phyloP scores from a whole-genome alignment of 2,329 filamentous ascomycete species.

The Tothia fuscella region DNA sequence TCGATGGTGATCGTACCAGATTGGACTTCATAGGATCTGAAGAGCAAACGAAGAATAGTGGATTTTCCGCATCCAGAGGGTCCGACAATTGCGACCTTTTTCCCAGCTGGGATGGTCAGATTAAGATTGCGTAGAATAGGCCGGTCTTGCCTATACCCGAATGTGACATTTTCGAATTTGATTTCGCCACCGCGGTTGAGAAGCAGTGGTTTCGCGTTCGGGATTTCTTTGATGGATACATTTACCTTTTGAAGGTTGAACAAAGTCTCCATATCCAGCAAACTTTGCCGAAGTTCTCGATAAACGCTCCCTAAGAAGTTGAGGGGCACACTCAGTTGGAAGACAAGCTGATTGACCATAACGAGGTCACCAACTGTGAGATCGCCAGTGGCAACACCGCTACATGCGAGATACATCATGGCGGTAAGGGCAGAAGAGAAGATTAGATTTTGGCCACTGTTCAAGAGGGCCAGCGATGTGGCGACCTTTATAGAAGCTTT shows the following conservation, averaged over 20 bases:
- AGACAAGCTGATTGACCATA: conserved; percentile 98
- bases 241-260: conserved; percentile 98
- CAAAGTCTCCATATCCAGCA: conserved; percentile 96
- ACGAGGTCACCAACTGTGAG: conserved; percentile 92
- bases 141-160: conserved; percentile 78
- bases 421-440: conserved; percentile 86
- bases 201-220: conserved; percentile 59
- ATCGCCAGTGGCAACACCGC: conserved; percentile 69
- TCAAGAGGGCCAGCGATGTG: conserved; percentile 83
- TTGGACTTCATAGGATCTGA: conserved; percentile 89
- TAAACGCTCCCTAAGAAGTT: conserved; percentile 99
- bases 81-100: conserved; percentile 92
- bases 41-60: conserved; percentile 78
- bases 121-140: conserved; percentile 77
- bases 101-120: conserved; percentile 84
- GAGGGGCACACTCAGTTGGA: conserved; percentile 89
- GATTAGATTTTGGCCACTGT: conserved; percentile 92
- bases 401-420: conserved; percentile 96
- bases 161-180: conserved; percentile 85
- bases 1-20: conserved; percentile 79
- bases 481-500: conserved; percentile 93
- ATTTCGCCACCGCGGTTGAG: conserved; percentile 77
- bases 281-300: conserved; percentile 82
- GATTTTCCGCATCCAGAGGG: conserved; percentile 95
- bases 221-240: conserved; percentile 66